phyloP scores from a whole-genome alignment of 1,284 basidiomycete genomes.

The Ustanciosporium gigantosporum region DNA sequence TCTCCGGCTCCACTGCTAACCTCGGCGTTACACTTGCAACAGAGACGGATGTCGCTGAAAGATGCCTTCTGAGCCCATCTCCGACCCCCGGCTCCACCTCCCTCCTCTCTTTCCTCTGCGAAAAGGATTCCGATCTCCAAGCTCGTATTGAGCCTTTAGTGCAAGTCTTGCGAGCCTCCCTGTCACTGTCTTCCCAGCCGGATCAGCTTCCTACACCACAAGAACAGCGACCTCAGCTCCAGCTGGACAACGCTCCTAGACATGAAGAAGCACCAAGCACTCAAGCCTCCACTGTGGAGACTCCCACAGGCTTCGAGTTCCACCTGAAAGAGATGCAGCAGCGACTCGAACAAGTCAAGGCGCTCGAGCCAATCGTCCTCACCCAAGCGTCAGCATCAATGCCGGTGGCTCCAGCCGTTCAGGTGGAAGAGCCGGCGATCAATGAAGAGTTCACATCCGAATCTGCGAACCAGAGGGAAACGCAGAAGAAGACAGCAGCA shows the following conservation, averaged over 20 bases:
- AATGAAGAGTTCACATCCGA: too few species aligned
- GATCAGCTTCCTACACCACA: background rate
- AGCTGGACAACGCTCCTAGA: background rate
- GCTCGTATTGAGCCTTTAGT: background rate
- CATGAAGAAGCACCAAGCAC: background rate
- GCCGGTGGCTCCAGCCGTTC: background rate
- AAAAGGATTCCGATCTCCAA: background rate
- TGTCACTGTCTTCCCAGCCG: background rate
- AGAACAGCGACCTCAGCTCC: background rate
- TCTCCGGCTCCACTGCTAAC: background rate
- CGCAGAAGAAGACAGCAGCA: too few species aligned
- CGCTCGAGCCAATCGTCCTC: background rate
- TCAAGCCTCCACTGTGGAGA: too few species aligned
- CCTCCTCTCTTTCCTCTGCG: background rate
- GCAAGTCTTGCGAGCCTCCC: background rate
- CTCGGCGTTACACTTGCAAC: background rate
- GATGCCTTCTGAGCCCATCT: background rate
- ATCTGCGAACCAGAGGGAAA: too few species aligned
- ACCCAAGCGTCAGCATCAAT: background rate
- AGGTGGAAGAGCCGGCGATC: too few species aligned
- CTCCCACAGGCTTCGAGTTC: constrained; percentile 10
- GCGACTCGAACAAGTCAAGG: constrained; percentile 1
- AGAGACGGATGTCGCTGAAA: background rate
- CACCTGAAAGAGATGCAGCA: constrained; percentile 14
- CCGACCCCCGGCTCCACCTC: background rate